Conservation (phyloP, 495 filamentous ascomycete species). For the Xanthoparmelia taractica region DNA sequence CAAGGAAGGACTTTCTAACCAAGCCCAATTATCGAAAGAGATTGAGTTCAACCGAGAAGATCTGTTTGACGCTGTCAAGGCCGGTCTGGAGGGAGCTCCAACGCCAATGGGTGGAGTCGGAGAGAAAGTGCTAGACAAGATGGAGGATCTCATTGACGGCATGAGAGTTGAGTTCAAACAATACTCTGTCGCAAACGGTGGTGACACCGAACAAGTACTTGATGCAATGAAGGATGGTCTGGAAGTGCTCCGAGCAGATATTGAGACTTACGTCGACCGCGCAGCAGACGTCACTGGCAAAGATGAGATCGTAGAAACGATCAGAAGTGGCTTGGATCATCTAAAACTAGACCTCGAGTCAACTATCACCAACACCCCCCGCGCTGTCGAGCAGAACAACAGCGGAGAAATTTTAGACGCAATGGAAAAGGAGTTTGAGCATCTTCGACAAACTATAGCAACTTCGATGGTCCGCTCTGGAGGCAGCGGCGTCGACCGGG, state of each 20-base stretch:
- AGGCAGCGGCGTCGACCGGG: conserved; percentile 30
- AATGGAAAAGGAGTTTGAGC: conserved; percentile 66
- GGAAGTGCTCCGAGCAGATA: conserved; percentile 67
- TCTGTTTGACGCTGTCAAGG: conserved; percentile 58
- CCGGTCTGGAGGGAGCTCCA: conserved; percentile 46
- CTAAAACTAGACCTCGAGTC: conserved; percentile 66
- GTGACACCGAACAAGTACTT: conserved; percentile 72
- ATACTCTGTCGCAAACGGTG: conserved; percentile 62
- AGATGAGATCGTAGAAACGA: conserved; percentile 68
- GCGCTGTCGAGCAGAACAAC: conserved; percentile 39
- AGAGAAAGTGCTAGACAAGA: conserved; percentile 61
- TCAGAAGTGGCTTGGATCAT: conserved; percentile 62
- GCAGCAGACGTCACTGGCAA: conserved; percentile 59
- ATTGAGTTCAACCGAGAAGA: conserved; percentile 57
- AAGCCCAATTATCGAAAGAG: conserved; percentile 44
- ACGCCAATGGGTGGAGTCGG: conserved; percentile 44
- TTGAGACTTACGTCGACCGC: conserved; percentile 70
- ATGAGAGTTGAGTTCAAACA: conserved; percentile 70
- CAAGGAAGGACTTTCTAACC: conserved; percentile 47
- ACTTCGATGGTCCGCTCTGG: conserved; percentile 48
- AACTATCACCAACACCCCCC: conserved; percentile 43
- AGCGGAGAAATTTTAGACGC: conserved; percentile 52
- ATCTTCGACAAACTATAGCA: conserved; percentile 55
- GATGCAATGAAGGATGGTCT: conserved; percentile 81
- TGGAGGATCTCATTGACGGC: conserved; percentile 65